A percentile compares a stretch with the other conserved stretches of the same genome.
Evolutionary conservation across 768 basidiomycete genomes (phyloP).

Genomic region (Agrocybe chaxingu): DNA sequence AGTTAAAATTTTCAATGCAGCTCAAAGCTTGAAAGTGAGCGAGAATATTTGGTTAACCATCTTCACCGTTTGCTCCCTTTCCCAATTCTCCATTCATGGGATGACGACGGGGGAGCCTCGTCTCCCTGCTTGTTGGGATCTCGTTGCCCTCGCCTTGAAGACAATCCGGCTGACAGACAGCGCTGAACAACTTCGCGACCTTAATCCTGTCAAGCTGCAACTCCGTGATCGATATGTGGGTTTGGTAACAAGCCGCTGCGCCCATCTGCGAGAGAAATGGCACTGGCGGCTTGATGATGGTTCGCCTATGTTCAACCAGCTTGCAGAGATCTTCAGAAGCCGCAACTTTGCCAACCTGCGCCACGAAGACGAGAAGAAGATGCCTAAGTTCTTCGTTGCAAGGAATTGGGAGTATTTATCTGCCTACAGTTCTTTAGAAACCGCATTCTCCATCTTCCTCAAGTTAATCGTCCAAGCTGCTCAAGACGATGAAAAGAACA

Average conservation of each 20-base stretch:
- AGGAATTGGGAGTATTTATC: constrained; percentile 52
- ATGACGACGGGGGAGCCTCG: constrained; percentile 29
- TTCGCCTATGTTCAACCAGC: constrained; percentile 53
- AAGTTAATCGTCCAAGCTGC: constrained; percentile 75
- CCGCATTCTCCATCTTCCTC: constrained; percentile 75
- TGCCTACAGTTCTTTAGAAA: constrained; percentile 52
- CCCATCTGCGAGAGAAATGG: constrained; percentile 74
- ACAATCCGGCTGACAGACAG: constrained; percentile 49
- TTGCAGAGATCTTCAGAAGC: constrained; percentile 72
- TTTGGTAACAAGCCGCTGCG: constrained; percentile 67
- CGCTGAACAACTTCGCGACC: constrained; percentile 34
- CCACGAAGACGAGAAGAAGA: constrained; percentile 51
- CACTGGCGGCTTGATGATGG: constrained; percentile 65
- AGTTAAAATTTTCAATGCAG: constrained; percentile 16
- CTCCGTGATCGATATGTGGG: constrained; percentile 72
- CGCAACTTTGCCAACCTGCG: constrained; percentile 74
- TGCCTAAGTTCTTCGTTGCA: constrained; percentile 66
- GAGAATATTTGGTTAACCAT: constrained; percentile 74
- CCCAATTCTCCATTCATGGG: constrained; percentile 69
- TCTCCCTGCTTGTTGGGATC: constrained; percentile 62
- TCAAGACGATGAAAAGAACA: constrained; percentile 23
- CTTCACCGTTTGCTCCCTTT: constrained; percentile 68
- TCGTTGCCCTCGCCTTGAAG: constrained; percentile 55
- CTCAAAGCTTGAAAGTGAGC: constrained; percentile 34
- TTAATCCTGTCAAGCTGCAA: constrained; percentile 34